phyloP scores from a whole-genome alignment of 2,329 filamentous ascomycete genomes.

The Trichocomaceae sp. region DNA sequence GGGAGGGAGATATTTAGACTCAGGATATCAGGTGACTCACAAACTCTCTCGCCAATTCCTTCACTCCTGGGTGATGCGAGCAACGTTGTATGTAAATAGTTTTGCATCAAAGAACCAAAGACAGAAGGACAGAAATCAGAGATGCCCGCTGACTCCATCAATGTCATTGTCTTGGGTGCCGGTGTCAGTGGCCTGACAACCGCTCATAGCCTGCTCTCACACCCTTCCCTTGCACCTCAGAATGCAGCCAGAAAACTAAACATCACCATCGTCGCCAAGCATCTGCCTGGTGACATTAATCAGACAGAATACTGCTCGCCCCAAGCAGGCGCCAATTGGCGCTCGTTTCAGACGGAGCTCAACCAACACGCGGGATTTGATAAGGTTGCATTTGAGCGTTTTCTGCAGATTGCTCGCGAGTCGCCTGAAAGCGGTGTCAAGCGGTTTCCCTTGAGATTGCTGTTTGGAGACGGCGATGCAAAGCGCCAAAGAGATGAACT shows the following conservation, averaged over 20 bases:
- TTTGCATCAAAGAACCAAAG: too few relatives aligned
- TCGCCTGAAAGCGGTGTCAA: slow-evolving; percentile 12
- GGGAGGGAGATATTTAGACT: too few relatives aligned
- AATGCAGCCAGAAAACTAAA: background rate
- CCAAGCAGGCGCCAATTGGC: slow-evolving; percentile 12
- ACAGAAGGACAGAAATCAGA: background rate
- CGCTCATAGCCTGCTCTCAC: slow-evolving; percentile 58
- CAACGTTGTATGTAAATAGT: background rate
- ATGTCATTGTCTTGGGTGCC: slow-evolving; percentile 45
- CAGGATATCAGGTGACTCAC: background rate
- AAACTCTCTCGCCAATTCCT: background rate
- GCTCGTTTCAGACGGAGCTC: slow-evolving; percentile 6
- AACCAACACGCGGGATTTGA: slow-evolving; percentile 8
- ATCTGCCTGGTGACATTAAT: slow-evolving; percentile 10
- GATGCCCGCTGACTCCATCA: background rate
- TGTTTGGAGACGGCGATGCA: background rate
- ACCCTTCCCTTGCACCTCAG: background rate
- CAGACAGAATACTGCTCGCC: slow-evolving; percentile 13
- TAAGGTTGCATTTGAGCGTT: slow-evolving; percentile 10
- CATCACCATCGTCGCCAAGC: slow-evolving; percentile 12
- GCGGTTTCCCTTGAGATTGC: slow-evolving; percentile 5
- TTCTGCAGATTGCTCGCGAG: slow-evolving; percentile 4
- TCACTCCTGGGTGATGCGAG: background rate
- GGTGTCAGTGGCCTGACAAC: slow-evolving; percentile 66
- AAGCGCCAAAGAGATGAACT: background rate